phyloP scores from a whole-genome alignment of 345 rosid species.

The thale cress (Arabidopsis thaliana) region DNA sequence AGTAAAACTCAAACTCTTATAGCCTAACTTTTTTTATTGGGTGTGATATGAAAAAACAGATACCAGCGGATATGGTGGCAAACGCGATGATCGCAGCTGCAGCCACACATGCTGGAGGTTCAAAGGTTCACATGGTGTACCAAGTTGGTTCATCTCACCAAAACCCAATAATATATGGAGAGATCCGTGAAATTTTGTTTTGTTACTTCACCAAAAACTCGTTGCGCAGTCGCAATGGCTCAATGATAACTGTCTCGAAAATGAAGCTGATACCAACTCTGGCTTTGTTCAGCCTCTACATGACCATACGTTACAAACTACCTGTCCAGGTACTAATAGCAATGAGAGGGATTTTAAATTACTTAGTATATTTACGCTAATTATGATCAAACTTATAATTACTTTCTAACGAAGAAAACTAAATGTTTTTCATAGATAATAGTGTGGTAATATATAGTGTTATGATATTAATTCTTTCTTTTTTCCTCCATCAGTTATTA shows the following conservation, averaged over 20 bases:
- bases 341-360: not conserved
- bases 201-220: conserved; percentile 32
- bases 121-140: conserved; percentile 28
- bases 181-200: conserved; percentile 12
- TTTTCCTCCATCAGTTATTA: conserved; percentile 21
- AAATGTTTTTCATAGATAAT: not conserved
- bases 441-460: not conserved
- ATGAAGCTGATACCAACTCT: conserved; percentile 24
- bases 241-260: conserved; percentile 19
- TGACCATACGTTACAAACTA: conserved; percentile 35
- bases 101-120: conserved; percentile 11
- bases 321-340: conserved; percentile 31
- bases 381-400: too few species aligned
- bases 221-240: conserved; percentile 25
- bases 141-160: conserved; percentile 40
- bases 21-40: too few species aligned
- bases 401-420: not conserved
- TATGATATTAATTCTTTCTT: not conserved
- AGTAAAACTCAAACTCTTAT: too few species aligned
- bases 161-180: conserved; percentile 27
- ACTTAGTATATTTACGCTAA: too few species aligned
- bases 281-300: conserved; percentile 32
- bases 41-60: not conserved
- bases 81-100: conserved; percentile 36
- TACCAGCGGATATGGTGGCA: conserved; percentile 42